Conservation (phyloP, 2,329 filamentous ascomycete genomes). For the Cladosporium sp. region DNA sequence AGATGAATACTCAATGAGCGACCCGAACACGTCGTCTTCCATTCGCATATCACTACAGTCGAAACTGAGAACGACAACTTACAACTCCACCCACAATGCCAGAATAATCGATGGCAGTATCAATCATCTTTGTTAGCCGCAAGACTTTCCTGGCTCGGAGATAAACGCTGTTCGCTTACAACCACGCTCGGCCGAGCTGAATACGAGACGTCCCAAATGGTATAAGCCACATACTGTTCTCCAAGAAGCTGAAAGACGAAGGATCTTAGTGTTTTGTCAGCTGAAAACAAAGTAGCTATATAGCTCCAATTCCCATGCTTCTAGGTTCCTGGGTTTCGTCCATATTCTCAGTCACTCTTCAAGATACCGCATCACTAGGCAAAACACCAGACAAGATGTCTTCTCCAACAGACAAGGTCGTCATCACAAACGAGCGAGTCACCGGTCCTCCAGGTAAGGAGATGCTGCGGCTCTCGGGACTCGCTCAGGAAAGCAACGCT, state of each 20-base stretch:
- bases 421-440: conserved; percentile 16
- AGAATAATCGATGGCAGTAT: too few relatives aligned
- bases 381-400: neutral
- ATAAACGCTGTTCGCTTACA: too few relatives aligned
- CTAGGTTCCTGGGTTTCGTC: neutral
- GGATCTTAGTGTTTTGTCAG: neutral
- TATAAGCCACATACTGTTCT: neutral
- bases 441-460: conserved; percentile 15
- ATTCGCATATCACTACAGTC: too few relatives aligned
- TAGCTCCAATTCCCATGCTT: neutral
- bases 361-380: neutral
- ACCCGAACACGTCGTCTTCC: too few relatives aligned
- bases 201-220: neutral
- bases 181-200: neutral
- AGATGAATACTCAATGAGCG: too few relatives aligned
- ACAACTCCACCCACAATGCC: too few relatives aligned
- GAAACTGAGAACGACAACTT: too few relatives aligned
- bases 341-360: neutral
- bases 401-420: conserved; percentile 3
- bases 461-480: conserved; percentile 12
- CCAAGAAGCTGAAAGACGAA: neutral
- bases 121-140: too few relatives aligned
- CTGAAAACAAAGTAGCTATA: neutral
- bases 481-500: neutral
- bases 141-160: too few relatives aligned